Evolutionary conservation across 768 basidiomycete species (phyloP).

Genomic region (Boletus tylopilopsis): DNA sequence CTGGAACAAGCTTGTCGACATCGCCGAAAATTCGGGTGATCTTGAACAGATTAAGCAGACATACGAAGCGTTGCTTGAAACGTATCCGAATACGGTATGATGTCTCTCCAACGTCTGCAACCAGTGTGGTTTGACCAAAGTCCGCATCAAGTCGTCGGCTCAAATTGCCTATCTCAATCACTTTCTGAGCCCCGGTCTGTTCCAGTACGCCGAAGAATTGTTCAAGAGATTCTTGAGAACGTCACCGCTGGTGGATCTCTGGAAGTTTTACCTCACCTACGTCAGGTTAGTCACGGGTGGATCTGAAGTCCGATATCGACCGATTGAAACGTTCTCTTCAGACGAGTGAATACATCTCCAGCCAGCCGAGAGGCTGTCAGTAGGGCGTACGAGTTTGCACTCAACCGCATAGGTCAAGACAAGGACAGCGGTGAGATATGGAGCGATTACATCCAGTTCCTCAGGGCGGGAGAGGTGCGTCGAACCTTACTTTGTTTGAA

Average conservation of each 20-base stretch:
- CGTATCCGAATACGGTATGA: slow-evolving; percentile 92
- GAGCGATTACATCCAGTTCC: slow-evolving; percentile 90
- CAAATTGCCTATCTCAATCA: slow-evolving; percentile 85
- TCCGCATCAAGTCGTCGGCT: slow-evolving; percentile 58
- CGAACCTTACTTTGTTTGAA: background rate
- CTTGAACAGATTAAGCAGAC: slow-evolving; percentile 75
- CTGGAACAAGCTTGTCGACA: slow-evolving; percentile 73
- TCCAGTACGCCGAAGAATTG: slow-evolving; percentile 77
- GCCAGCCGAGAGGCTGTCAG: slow-evolving; percentile 72
- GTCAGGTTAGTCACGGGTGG: slow-evolving; percentile 61
- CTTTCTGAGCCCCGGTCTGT: slow-evolving; percentile 61
- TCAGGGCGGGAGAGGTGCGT: slow-evolving; percentile 74
- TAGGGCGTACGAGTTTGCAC: slow-evolving; percentile 90
- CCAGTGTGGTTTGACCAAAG: slow-evolving; percentile 22
- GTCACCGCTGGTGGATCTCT: slow-evolving; percentile 85
- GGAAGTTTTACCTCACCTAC: slow-evolving; percentile 92
- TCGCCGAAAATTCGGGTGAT: slow-evolving; percentile 75
- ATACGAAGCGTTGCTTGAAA: slow-evolving; percentile 78
- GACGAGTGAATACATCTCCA: slow-evolving; percentile 66
- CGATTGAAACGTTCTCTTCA: slow-evolving; percentile 28
- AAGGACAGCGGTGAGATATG: slow-evolving; percentile 91
- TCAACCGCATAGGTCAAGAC: slow-evolving; percentile 87
- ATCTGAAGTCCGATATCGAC: slow-evolving; percentile 3
- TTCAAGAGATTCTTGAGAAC: slow-evolving; percentile 84
- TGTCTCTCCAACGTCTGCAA: slow-evolving; percentile 22